Base-by-base conservation (phyloP, 1,139 yeast species). In the Saccharomyces hybrid region DNA sequence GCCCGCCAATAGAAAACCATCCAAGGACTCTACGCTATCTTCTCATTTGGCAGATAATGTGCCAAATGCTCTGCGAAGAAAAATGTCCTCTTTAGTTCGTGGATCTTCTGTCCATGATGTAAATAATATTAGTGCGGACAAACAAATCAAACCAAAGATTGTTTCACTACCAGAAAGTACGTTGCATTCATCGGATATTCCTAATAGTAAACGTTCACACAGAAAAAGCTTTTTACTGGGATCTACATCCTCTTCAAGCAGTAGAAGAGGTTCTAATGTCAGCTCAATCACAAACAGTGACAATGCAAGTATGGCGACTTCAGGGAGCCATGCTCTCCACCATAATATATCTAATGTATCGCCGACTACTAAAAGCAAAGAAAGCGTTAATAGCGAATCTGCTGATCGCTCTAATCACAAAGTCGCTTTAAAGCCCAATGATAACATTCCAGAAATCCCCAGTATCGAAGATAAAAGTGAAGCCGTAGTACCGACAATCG, bases 261-360 rank as follows among this genome's bases (percentile, higher is more conserved):
- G 61, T 26, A 53, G 57, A 23, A 56, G 57, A 28, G 61, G 57
- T 9, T 61, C 55, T 23, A 56, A 53, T 46, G 56, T 55, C 26
- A 60, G 60, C 41, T 52, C 54, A 11, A 48, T 50, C 13, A 50
- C 54, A 4, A 51, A 46, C 3, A 47, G 41, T 47, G 53, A 51
- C 31, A 51, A 29, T 41, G 38, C 42, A 23, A 29, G 48, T 31
- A 32, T 38, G 44, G 44, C 44, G 13, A 38, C 44, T 25, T 31
- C 54, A 2, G 34, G 41, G 6, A 56, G 56, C 31, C 38, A 38
- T 38, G 44, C 13, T 38, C 25, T 38, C 38, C 26, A 26, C 3
- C 20, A 34, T 38, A 29, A 50, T n/a, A 13, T 14, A 25, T 11
- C 50, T 28, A 49, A 27, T 47, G 26, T 41, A 14, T 34, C 47